Evolutionary conservation across 768 basidiomycete species (phyloP).

Genomic region (Hebeloma cylindrosporum): DNA sequence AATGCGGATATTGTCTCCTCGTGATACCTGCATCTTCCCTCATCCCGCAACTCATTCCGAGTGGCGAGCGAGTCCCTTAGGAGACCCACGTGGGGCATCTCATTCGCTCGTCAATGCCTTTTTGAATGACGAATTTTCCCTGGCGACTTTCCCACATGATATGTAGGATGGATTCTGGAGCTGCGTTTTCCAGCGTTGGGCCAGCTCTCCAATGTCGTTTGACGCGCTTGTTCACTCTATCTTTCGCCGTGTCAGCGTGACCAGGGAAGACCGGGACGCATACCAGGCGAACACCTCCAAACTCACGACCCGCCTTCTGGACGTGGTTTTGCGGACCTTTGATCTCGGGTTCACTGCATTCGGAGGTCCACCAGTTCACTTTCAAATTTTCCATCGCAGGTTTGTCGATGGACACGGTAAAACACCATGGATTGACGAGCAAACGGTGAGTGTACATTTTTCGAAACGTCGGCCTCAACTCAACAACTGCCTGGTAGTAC

Average conservation of each 20-base stretch:
- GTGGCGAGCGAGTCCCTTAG: too few species aligned
- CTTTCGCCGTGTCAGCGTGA: constrained; percentile 8
- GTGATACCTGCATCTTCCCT: too few species aligned
- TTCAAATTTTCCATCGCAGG: constrained; percentile 43
- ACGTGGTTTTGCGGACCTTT: constrained; percentile 34
- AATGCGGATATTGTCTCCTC: too few species aligned
- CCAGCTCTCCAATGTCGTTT: constrained; percentile 20
- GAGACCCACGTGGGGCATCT: too few species aligned
- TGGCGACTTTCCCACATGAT: too few species aligned
- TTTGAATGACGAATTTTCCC: too few species aligned
- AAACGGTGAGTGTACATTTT: constrained; percentile 32
- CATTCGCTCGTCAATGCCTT: too few species aligned
- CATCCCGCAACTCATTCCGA: too few species aligned
- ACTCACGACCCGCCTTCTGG: constrained; percentile 25
- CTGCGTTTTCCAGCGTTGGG: too few species aligned
- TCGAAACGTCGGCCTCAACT: not conserved
- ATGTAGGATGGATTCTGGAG: too few species aligned
- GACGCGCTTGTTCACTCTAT: constrained; percentile 14
- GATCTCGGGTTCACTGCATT: constrained; percentile 47
- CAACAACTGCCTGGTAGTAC: constrained; percentile 27
- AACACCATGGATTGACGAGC: constrained; percentile 41
- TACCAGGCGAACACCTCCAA: constrained; percentile 21
- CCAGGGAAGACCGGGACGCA: not conserved
- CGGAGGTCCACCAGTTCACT: constrained; percentile 51
- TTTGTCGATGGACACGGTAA: constrained; percentile 37